Evolutionary conservation across 2,329 filamentous ascomycete genomes (phyloP), one percentile per base, ranked within the genome.

Genomic region (Fusarium solani-melongenae): DNA sequence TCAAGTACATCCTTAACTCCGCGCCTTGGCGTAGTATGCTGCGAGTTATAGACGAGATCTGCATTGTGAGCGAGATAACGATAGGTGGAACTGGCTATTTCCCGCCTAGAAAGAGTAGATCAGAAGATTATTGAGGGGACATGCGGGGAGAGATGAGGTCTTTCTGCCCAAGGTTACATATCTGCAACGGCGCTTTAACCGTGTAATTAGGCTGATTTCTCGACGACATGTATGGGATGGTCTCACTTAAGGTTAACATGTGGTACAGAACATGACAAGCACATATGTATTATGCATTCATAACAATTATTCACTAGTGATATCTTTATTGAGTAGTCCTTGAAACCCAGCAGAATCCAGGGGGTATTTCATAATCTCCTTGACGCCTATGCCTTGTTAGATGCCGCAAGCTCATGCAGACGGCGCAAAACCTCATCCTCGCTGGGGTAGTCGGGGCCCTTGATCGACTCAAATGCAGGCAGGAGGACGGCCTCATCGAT

Each of bases 401-500:
- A 49, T 5, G 44, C 44, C 24, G 44, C 44, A 15, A 49, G 44
- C 24, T 49, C 49, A 4, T 33, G 29, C 53, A 75, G 51, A 9
- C 78, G 76, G 12, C 62, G 69, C 57, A 84, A 66, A 11, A 83
- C 77, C 29, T 84, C 79, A 41, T 85, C 83, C 62, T 85, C 83
- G 6, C 53, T 67, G 6, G 77, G 77, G 9, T 81, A 81, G 27
- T 80, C 78, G 4, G 75, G 73, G 0, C 82, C 80, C 36, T 73
- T 78, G 31, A 84, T 79, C 5, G 69, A 67, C 14, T 79, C 74
- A 17, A 76, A 84, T 0, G 80, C 77, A 2, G 83, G 83, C 6
- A 79, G 72, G 10, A 84, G 62, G 2, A 84, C 65, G 3, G 81
- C 76, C 67, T 89, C 85, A 64, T 91, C 89, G 17, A 90, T 83